Base-by-base conservation (phyloP, 2,329 filamentous ascomycete species). In the Stagonosporopsis tanaceti region DNA sequence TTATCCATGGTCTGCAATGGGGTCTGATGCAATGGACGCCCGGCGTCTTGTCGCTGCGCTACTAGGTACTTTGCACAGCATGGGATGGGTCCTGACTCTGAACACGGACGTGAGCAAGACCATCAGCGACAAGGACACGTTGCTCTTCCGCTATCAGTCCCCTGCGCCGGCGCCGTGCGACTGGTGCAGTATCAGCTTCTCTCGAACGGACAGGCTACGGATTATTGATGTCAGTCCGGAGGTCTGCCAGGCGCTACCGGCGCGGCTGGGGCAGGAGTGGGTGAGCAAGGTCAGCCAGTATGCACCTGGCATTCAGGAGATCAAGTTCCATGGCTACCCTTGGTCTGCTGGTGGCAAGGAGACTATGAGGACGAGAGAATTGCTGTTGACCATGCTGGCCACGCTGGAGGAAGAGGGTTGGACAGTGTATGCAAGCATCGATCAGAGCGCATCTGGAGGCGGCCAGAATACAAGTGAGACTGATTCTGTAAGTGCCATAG, bases 351-450 rank as follows among this genome's bases (percentile, higher is more conserved):
- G 39, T 6, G 75, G 75, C 1, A 68, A 68, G 40, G 71, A 76
- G 47, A 77, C 76, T 3, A 75, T 79, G 69, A 65, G 52, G n/a
- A 71, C 69, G 11, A 67, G 76, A 24, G 57, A 73, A 47, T 47
- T 78, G 44, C 45, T 79, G 35, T 60, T 79, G 57, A 70, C 56
- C 37, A 59, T 79, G 57, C 53, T 78, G 56, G 73, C 74, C 42
- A 59, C 57, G 14, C 60, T 78, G 25, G 78, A 78, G 56, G 61
- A 61, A 4, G 66, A 75, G 47, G 77, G 77, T 1, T 79, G 76
- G 71, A 73, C 69, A 44, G 67, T 78, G 14, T 79, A 79, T 65
- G 74, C 75, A 1, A 76, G 75, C 55, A 65, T 80, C 27, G 73
- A 77, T 55, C 74, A 78, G 57, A 63, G 22, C 41, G 22, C 15